These are phyloP conservation scores for Quercus rubra DNA, from an alignment of 306 rosid genomes.

Conservation along the genomic window DNA sequence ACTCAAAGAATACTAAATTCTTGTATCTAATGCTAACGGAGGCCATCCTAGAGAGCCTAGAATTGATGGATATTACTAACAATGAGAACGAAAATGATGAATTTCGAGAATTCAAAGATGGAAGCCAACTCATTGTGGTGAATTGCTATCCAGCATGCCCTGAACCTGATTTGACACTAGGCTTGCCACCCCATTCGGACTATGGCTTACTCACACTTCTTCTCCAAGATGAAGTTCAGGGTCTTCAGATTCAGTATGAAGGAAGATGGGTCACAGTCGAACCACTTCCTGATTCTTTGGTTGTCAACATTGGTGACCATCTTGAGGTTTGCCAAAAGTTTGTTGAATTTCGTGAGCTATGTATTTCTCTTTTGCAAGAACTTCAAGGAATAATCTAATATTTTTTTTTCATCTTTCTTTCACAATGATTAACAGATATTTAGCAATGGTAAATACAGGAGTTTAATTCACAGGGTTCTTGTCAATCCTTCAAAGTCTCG, in stretches of 20 bases:
- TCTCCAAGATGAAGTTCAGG: constrained; percentile 76
- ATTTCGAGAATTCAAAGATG: constrained; percentile 51
- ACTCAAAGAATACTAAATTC: constrained; percentile 50
- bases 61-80: constrained; percentile 29
- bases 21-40: constrained; percentile 55
- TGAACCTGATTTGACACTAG: constrained; percentile 78
- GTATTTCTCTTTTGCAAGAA: too few relatives aligned
- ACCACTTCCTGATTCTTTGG: constrained; percentile 61
- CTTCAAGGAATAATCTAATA: too few relatives aligned
- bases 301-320: constrained; percentile 90
- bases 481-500: constrained; percentile 51
- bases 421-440: constrained; percentile 45
- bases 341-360: too few relatives aligned
- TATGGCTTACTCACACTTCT: constrained; percentile 89
- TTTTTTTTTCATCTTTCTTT: background rate
- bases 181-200: constrained; percentile 91
- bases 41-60: constrained; percentile 70
- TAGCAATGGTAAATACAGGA: constrained; percentile 86
- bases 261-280: constrained; percentile 72
- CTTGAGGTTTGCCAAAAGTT: constrained; percentile 52
- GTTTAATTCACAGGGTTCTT: constrained; percentile 74
- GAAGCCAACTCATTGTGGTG: constrained; percentile 76
- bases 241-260: constrained; percentile 63
- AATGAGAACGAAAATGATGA: constrained; percentile 25
- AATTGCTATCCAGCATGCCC: constrained; percentile 90